These are phyloP conservation scores for Gaultheria prostrata DNA, from an alignment of 148 eudicot genomes.

Conservation along the genomic window DNA sequence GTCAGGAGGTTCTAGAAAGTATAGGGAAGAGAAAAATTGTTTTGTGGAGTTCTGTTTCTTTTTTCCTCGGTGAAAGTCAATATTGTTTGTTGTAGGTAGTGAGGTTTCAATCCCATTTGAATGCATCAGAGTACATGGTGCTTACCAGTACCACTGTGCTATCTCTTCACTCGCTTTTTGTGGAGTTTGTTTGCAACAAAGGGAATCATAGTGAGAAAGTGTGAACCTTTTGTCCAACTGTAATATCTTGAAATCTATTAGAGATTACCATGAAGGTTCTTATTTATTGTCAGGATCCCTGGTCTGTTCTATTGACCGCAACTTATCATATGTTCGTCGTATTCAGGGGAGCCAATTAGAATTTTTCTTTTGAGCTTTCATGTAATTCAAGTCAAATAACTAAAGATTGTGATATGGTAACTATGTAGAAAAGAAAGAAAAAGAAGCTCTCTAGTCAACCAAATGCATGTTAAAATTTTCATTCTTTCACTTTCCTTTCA, in stretches of 20 bases:
- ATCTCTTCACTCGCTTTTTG: neutral
- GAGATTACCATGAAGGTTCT: neutral
- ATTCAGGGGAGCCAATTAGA: neutral
- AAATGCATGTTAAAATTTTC: neutral
- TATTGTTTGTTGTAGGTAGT: no score
- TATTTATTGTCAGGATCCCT: neutral
- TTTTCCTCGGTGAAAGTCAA: no score
- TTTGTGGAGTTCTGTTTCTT: no score
- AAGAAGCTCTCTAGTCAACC: neutral
- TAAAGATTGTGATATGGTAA: neutral
- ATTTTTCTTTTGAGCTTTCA: conserved; percentile 13
- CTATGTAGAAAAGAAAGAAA: neutral
- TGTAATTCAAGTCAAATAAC: neutral
- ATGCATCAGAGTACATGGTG: no score
- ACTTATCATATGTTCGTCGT: neutral
- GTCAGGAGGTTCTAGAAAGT: neutral
- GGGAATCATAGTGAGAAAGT: neutral
- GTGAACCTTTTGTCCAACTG: neutral
- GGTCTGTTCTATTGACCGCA: neutral
- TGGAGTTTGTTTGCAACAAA: neutral
- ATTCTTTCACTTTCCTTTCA: neutral
- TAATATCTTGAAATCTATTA: neutral
- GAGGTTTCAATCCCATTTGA: no score
- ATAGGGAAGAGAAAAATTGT: neutral
- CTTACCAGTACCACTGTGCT: no score